Evolutionary conservation across 2,329 filamentous ascomycete species (phyloP).

Genomic region (Lecanicillium sp.): DNA sequence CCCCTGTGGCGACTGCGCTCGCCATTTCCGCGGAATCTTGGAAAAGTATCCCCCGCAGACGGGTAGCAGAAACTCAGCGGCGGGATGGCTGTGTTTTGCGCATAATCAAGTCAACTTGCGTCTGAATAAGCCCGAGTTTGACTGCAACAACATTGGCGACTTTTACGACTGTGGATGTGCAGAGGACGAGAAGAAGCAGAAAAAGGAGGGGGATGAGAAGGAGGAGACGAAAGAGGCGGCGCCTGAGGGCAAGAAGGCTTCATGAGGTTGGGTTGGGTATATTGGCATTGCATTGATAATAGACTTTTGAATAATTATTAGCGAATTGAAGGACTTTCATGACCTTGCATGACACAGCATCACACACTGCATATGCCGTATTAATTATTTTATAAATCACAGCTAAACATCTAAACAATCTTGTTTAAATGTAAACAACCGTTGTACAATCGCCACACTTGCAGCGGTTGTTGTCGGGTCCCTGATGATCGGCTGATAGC

Average conservation of each 20-base stretch:
- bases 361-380: no score
- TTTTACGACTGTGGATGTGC: conserved; percentile 67
- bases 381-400: no score
- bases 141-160: conserved; percentile 60
- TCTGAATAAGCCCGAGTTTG: conserved; percentile 52
- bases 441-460: no score
- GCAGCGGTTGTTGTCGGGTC: no score
- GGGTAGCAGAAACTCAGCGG: conserved; percentile 52
- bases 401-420: no score
- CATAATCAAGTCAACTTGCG: conserved; percentile 61
- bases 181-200: conserved; percentile 47
- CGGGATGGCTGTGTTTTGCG: conserved; percentile 59
- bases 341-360: no score
- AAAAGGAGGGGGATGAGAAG: conserved; percentile 18
- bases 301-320: not conserved
- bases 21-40: conserved; percentile 56
- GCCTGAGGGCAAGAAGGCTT: conserved; percentile 11
- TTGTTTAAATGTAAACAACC: no score
- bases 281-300: not conserved
- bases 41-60: conserved; percentile 57
- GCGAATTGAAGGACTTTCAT: not conserved
- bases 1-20: conserved; percentile 61
- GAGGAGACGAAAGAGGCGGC: conserved; percentile 8
- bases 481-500: no score
- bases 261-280: no score